phyloP scores from a whole-genome alignment of 2,329 filamentous ascomycete species.

The Exophiala calicioides region DNA sequence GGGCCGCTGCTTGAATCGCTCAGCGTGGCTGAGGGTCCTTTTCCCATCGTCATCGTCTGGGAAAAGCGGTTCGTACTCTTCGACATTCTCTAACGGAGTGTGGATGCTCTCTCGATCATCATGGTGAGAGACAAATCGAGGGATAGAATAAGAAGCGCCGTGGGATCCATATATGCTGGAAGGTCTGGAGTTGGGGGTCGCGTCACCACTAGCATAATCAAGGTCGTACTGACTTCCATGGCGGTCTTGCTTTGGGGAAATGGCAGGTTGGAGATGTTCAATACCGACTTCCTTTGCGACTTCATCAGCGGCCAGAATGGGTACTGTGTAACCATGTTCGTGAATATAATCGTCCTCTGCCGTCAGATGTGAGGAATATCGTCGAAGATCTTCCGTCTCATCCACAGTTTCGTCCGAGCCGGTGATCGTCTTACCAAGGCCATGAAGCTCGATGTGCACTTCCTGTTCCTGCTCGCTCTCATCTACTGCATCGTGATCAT shows the following conservation, averaged over 20 bases:
- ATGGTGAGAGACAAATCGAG: constrained; percentile 57
- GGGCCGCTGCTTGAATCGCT: constrained; percentile 58
- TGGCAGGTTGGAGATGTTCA: constrained; percentile 73
- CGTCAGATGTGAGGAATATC: constrained; percentile 46
- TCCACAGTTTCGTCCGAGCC: constrained; percentile 45
- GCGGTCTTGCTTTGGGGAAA: constrained; percentile 71
- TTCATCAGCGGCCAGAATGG: constrained; percentile 88
- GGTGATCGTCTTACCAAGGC: constrained; percentile 35
- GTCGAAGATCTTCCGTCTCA: constrained; percentile 53
- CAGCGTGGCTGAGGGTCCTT: constrained; percentile 53
- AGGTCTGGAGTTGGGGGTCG: constrained; percentile 58
- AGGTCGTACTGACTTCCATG: constrained; percentile 61
- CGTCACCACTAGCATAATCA: constrained; percentile 53
- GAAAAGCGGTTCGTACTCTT: constrained; percentile 95
- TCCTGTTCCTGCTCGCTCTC: constrained; percentile 60
- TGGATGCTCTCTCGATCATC: constrained; percentile 54
- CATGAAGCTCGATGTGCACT: constrained; percentile 72
- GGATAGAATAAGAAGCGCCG: constrained; percentile 38
- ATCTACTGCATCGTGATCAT: constrained; percentile 40
- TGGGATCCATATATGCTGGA: constrained; percentile 62
- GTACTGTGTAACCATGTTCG: constrained; percentile 66
- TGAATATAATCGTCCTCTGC: constrained; percentile 55
- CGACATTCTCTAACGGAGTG: constrained; percentile 80
- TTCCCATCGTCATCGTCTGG: constrained; percentile 70
- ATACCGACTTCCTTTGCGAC: constrained; percentile 70